Conservation (phyloP, 1,284 basidiomycete genomes). For the Ceratobasidium sp. region DNA sequence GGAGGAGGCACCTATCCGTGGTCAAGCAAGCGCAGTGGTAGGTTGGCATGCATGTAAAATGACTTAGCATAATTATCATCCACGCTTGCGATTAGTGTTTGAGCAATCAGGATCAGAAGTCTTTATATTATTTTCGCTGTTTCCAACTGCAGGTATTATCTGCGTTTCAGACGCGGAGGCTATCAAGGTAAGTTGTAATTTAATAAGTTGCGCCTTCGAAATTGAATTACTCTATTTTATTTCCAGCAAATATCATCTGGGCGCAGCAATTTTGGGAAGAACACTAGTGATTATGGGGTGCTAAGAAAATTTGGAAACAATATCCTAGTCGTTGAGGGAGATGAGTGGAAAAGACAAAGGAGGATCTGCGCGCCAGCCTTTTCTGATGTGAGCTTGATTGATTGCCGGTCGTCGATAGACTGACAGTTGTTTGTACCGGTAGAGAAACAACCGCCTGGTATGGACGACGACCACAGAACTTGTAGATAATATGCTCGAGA, state of each 20-base stretch:
- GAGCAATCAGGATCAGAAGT: background rate
- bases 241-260: background rate
- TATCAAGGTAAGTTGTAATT: constrained; percentile 11
- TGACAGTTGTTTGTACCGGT: too few relatives aligned
- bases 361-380: background rate
- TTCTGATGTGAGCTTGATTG: background rate
- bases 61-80: background rate
- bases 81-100: background rate
- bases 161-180: background rate
- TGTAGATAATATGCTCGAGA: background rate
- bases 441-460: background rate
- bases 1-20: background rate
- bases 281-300: background rate
- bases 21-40: background rate
- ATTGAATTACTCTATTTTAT: background rate
- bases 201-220: background rate
- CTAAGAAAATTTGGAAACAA: background rate
- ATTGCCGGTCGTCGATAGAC: background rate
- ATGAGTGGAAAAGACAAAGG: constrained; percentile 5
- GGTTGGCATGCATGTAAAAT: background rate
- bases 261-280: background rate
- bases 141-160: background rate
- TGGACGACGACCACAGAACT: background rate
- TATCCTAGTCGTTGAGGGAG: background rate
- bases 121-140: background rate